Percentiles rank a stretch among this genome's conserved stretches.
Evolutionary conservation across 2,329 filamentous ascomycete genomes (phyloP).

Genomic region (Nigrospora sphaerica): DNA sequence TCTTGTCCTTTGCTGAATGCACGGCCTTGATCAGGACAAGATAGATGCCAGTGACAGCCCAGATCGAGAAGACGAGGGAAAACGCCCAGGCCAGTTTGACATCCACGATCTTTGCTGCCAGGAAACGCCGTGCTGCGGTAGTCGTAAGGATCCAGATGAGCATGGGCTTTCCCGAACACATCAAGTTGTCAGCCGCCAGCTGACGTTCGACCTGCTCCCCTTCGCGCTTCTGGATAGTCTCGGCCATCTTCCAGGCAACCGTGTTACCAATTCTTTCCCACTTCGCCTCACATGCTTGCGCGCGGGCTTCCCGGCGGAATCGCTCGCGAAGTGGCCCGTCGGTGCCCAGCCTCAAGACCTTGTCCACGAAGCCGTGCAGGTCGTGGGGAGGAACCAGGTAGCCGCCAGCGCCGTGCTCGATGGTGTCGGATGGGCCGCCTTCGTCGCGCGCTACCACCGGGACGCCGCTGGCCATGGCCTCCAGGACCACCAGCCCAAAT

Average conservation of each 20-base stretch:
- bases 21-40: constrained; percentile 39
- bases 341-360: constrained; percentile 40
- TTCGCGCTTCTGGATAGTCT: constrained; percentile 40
- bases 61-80: constrained; percentile 38
- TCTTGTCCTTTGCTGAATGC: constrained; percentile 24
- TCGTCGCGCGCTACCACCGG: constrained; percentile 63
- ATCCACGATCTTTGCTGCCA: constrained; percentile 29
- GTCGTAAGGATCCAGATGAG: constrained; percentile 38
- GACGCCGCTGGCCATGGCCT: constrained; percentile 64
- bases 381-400: constrained; percentile 55
- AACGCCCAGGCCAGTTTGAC: constrained; percentile 37
- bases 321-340: constrained; percentile 33
- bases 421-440: constrained; percentile 62
- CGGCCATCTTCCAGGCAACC: constrained; percentile 57
- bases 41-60: constrained; percentile 41
- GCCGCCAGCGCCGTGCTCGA: constrained; percentile 51
- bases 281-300: constrained; percentile 54
- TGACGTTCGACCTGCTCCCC: constrained; percentile 21
- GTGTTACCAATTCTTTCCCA: constrained; percentile 69
- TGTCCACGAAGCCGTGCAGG: constrained; percentile 48
- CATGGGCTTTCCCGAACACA: constrained; percentile 20
- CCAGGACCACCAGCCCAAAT: constrained; percentile 63
- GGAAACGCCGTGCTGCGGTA: constrained; percentile 27
- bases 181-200: constrained; percentile 8
- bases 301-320: constrained; percentile 42